Evolutionary conservation across 345 rosid genomes (phyloP), one percentile per base, ranked within the genome.

Genomic region (Salix purpurea): DNA sequence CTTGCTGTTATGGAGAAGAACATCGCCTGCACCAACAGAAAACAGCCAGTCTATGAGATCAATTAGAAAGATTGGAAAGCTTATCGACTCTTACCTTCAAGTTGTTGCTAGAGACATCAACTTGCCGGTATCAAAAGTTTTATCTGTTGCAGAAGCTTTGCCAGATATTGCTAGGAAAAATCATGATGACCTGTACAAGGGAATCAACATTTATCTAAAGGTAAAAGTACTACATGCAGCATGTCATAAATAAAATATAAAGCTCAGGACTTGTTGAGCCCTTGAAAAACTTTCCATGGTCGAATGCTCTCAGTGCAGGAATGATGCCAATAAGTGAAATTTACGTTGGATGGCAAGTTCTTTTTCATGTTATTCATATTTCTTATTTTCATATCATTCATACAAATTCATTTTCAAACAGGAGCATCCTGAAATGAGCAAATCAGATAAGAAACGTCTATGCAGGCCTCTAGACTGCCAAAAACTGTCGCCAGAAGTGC

Each of bases 391-490:
- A 65, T 13, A 64, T 2, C 36, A 24, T 28, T 54, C 24, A 64
- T 13, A 0, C 67, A 6, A 15, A 5, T 28, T 64, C 28, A 34
- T 30, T 14, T 30, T 14, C 26, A 28, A 69, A 78, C 93, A 94
- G 99, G 92, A 85, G 86, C 99, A 94, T 85, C 94, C 96, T 48
- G 94, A 88, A 40, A 77, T 92, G 82, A 87, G 90, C 85, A 96
- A 96, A 80, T 87, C 86, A 40, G 98, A 96, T 32, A 96, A 85
- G 83, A 96, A 94, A 72, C 81, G 85, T 28, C 90, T 94, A 2
- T 94, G 98, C 87, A 86, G 91, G 74, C 84, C 84, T 68, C 89
- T 96, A 6, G 96, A 96, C 88, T 94, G 99, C 87, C 98, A 91
- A 83, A 96, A 94, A 79, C 84, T 96, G 77, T 91, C 99, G 13